Evolutionary conservation across 208 protist genomes (phyloP).

Genomic region (Endotrypanum monterogeii): DNA sequence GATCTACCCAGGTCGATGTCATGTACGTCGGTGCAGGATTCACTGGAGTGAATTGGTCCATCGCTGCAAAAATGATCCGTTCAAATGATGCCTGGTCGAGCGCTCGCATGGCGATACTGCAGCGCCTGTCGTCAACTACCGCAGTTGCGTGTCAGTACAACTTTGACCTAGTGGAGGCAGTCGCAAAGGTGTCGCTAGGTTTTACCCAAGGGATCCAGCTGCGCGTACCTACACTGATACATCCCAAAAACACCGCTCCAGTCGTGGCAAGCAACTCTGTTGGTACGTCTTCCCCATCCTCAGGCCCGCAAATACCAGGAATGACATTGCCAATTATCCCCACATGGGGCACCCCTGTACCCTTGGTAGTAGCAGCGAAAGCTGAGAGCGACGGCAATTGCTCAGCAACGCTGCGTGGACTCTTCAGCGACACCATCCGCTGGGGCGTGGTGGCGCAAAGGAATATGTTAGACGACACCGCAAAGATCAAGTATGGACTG

Average conservation of each 20-base stretch:
- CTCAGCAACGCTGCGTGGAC: conserved; percentile 65
- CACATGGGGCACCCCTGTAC: conserved; percentile 41
- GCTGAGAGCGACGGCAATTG: conserved; percentile 67
- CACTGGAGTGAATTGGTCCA: conserved; percentile 77
- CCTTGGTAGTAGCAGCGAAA: conserved; percentile 73
- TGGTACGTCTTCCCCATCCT: background rate
- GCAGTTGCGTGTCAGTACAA: conserved; percentile 74
- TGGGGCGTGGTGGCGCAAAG: conserved; percentile 69
- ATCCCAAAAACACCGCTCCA: conserved; percentile 15
- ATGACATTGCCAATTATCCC: background rate
- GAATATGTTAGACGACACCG: conserved; percentile 50
- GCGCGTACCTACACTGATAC: conserved; percentile 48
- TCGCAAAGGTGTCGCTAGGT: conserved; percentile 60
- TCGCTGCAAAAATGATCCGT: conserved; percentile 78
- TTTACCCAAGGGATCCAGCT: conserved; percentile 82
- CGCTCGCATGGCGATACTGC: conserved; percentile 69
- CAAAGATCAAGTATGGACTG: conserved; percentile 49
- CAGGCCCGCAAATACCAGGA: background rate
- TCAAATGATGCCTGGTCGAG: conserved; percentile 69
- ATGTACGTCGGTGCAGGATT: conserved; percentile 84
- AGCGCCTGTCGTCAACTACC: conserved; percentile 61
- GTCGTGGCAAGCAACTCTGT: background rate
- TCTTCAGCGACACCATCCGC: conserved; percentile 69
- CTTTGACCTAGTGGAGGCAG: conserved; percentile 58
- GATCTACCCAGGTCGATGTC: conserved; percentile 65